phyloP scores from a whole-genome alignment of 192 early-diverging fungal species.

The Podila epigama region DNA sequence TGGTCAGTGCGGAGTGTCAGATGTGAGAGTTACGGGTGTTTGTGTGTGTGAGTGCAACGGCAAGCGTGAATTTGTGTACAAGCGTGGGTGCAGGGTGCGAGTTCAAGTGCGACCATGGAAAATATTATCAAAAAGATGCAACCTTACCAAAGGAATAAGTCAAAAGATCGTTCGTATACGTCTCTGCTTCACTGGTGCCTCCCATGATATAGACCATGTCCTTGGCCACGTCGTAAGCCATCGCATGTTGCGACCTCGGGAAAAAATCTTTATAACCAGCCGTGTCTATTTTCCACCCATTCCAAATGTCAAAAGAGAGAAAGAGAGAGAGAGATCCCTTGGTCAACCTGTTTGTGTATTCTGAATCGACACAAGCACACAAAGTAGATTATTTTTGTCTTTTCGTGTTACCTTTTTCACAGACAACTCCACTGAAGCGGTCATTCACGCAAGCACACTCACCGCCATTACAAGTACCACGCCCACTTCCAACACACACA shows the following conservation, averaged over 20 bases:
- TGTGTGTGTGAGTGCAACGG: not conserved
- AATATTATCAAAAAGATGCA: not conserved
- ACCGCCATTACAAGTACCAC: conserved; percentile 21
- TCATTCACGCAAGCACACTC: conserved; percentile 15
- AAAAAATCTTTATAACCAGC: conserved; percentile 27
- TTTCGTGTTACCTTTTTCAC: conserved; percentile 32
- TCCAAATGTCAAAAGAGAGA: not conserved
- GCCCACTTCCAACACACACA: conserved; percentile 11
- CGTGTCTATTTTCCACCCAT: too few relatives aligned
- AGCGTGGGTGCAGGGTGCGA: too few relatives aligned
- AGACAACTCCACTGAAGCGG: conserved; percentile 13
- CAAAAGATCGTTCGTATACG: conserved; percentile 6
- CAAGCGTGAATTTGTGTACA: not conserved
- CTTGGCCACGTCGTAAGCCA: conserved; percentile 41
- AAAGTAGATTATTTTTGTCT: not conserved
- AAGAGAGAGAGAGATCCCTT: not conserved
- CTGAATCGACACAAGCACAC: not conserved
- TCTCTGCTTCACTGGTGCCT: conserved; percentile 9
- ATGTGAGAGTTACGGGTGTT: too few relatives aligned
- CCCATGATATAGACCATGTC: conserved; percentile 45
- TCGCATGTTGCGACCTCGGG: conserved; percentile 35
- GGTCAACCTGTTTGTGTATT: not conserved
- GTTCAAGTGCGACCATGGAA: too few relatives aligned
- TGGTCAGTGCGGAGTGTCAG: too few relatives aligned
- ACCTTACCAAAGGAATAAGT: conserved; percentile 26